These are phyloP conservation scores for Pelargonium fulgidum DNA, from an alignment of 441 rosid species.

Conservation along the genomic window DNA sequence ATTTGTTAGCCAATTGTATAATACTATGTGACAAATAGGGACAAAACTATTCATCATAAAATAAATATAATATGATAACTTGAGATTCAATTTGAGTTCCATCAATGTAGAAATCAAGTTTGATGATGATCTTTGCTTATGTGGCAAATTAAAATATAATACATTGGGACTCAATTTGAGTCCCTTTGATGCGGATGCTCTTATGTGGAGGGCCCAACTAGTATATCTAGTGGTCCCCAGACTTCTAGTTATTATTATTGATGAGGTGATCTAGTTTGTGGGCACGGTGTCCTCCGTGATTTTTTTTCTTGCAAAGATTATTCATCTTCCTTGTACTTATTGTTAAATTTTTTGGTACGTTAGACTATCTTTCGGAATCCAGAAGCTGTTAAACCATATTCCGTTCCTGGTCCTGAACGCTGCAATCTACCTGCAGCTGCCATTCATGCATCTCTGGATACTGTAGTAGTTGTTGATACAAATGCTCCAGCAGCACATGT, in stretches of 20 bases:
- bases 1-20: too few relatives aligned
- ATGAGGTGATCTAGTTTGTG: constrained; percentile 22
- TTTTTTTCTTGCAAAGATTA: not conserved
- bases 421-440: constrained; percentile 98
- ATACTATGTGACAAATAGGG: too few relatives aligned
- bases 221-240: not conserved
- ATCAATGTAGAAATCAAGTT: too few relatives aligned
- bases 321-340: not conserved
- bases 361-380: constrained; percentile 98
- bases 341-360: constrained; percentile 10
- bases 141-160: too few relatives aligned
- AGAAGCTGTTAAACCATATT: constrained; percentile 69
- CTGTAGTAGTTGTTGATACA: constrained; percentile 65
- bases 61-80: too few relatives aligned
- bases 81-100: too few relatives aligned
- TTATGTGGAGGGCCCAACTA: too few relatives aligned
- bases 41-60: too few relatives aligned
- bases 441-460: constrained; percentile 83
- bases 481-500: constrained; percentile 93
- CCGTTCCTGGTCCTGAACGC: constrained; percentile 71
- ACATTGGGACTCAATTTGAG: too few relatives aligned
- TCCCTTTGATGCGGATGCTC: too few relatives aligned
- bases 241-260: constrained; percentile 13
- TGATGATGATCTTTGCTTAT: too few relatives aligned
- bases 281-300: not conserved